These are phyloP conservation scores for Primulina eburnea DNA, from an alignment of 257 asterid species.

Conservation along the genomic window DNA sequence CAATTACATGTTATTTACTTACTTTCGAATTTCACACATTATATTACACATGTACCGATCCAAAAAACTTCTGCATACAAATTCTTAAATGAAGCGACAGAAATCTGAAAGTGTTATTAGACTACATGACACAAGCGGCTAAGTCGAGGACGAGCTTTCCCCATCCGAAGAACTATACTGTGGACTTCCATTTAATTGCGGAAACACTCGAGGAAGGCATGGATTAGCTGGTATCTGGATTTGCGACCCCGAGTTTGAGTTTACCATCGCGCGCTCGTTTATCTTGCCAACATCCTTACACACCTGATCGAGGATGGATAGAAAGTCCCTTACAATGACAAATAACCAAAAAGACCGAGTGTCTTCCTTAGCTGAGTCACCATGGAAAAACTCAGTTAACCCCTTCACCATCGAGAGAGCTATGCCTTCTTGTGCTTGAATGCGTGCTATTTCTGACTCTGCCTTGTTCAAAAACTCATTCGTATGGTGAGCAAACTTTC, in stretches of 20 bases:
- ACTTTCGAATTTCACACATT: no score
- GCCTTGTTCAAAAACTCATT: constrained; percentile 55
- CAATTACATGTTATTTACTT: no score
- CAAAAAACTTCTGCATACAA: no score
- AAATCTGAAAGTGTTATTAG: no score
- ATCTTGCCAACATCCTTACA: constrained; percentile 70
- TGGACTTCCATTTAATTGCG: constrained; percentile 37
- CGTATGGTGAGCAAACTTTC: constrained; percentile 41
- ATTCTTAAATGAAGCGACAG: no score
- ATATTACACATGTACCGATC: no score
- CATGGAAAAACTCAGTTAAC: constrained; percentile 72
- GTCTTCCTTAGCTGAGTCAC: constrained; percentile 68
- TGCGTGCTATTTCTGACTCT: constrained; percentile 40
- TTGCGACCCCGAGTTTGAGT: constrained; percentile 33
- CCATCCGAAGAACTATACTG: constrained; percentile 46
- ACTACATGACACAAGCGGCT: not conserved
- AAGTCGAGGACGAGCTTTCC: constrained; percentile 45
- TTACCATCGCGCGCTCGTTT: constrained; percentile 54
- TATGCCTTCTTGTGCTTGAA: constrained; percentile 58
- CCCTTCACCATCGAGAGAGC: constrained; percentile 75
- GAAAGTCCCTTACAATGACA: constrained; percentile 68
- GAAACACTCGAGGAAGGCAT: constrained; percentile 41
- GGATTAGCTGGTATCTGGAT: constrained; percentile 32
- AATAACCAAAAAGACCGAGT: constrained; percentile 63
- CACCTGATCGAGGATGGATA: constrained; percentile 61